Percentiles rank a stretch among this genome's conserved stretches.
Evolutionary conservation across 164 flowering plant species (phyloP).

Genomic region (Akebia trifoliata): DNA sequence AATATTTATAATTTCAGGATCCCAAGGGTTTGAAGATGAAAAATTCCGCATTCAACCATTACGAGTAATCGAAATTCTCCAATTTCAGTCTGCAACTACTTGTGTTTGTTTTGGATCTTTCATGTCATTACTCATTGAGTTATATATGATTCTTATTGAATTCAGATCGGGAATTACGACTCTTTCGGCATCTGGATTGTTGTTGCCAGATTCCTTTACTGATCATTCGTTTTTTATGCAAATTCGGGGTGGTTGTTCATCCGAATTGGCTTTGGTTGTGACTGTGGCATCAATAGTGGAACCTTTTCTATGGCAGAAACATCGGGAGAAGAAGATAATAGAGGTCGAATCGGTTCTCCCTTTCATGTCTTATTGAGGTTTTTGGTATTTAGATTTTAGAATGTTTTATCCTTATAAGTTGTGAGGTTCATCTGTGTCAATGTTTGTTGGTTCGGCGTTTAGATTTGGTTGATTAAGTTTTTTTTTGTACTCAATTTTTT

Average conservation of each 20-base stretch:
- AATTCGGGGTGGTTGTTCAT: conserved; percentile 4
- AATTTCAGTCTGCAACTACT: background rate
- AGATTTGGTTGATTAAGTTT: conserved; percentile 1
- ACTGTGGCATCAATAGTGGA: conserved; percentile 83
- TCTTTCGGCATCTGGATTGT: conserved; percentile 80
- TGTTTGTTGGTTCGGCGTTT: background rate
- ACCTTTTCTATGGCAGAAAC: conserved; percentile 52
- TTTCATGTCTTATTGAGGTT: background rate
- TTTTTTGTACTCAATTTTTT: conserved; percentile 14
- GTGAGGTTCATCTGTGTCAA: background rate
- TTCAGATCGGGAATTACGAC: conserved; percentile 76
- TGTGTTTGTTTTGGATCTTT: background rate
- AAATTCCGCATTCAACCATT: conserved; percentile 73
- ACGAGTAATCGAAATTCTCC: conserved; percentile 42
- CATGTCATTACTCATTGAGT: background rate
- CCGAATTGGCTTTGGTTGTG: conserved; percentile 32
- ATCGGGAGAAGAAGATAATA: conserved; percentile 22
- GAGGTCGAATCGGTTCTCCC: background rate
- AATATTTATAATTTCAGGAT: conserved; percentile 46
- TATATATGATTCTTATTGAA: background rate
- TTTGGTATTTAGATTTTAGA: background rate
- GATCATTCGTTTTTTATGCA: conserved; percentile 20
- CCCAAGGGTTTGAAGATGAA: conserved; percentile 89
- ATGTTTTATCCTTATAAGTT: background rate
- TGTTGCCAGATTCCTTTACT: conserved; percentile 46